Evolutionary conservation across 2,329 filamentous ascomycete genomes (phyloP).

Genomic region (Talaromyces sp.): DNA sequence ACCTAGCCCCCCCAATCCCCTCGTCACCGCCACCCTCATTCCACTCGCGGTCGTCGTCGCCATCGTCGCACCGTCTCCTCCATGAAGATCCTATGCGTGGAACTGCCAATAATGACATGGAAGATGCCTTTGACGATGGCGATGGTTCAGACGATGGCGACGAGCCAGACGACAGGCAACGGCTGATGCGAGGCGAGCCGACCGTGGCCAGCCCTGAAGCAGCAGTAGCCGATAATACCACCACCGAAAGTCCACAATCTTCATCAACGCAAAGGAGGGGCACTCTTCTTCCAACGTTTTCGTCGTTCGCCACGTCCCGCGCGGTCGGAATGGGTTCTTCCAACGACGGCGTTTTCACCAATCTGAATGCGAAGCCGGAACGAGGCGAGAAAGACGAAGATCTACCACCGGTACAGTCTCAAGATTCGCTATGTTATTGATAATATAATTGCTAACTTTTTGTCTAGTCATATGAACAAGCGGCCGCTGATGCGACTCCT

Average conservation of each 20-base stretch:
- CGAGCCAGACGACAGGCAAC: constrained; percentile 74
- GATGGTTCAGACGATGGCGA: constrained; percentile 65
- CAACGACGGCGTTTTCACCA: constrained; percentile 94
- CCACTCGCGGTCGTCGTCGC: constrained; percentile 74
- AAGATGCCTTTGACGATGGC: constrained; percentile 85
- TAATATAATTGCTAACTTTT: constrained; percentile 28
- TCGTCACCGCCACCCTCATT: constrained; percentile 66
- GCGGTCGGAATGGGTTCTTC: constrained; percentile 60
- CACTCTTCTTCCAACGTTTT: constrained; percentile 51
- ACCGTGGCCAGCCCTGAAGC: constrained; percentile 25
- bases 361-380: constrained; percentile 85
- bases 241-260: constrained; percentile 14
- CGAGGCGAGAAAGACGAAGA: constrained; percentile 76
- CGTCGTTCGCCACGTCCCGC: constrained; percentile 30
- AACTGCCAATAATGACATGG: constrained; percentile 72
- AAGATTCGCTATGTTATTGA: background rate
- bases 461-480: constrained; percentile 88
- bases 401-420: constrained; percentile 71
- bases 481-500: constrained; percentile 88
- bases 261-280: constrained; percentile 40
- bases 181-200: constrained; percentile 68
- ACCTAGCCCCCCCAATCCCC: constrained; percentile 24
- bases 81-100: constrained; percentile 46
- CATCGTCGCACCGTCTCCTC: constrained; percentile 48
- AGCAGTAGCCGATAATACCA: constrained; percentile 20